These are phyloP conservation scores for Pseudocercospora eumusae DNA, from an alignment of 2,329 filamentous ascomycete species.

Conservation along the genomic window DNA sequence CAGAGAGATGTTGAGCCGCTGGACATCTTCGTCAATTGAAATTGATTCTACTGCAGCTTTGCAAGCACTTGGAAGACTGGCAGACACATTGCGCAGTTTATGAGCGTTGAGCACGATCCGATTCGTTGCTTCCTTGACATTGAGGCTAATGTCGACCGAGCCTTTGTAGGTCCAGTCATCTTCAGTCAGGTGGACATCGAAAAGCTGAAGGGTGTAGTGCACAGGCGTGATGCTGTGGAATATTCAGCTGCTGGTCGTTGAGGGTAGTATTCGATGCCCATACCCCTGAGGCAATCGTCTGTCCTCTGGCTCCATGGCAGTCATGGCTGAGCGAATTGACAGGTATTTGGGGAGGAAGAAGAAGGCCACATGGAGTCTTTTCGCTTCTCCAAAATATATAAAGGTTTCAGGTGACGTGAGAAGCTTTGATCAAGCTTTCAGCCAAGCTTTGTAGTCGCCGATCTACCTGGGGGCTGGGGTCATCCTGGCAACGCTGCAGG, in stretches of 20 bases:
- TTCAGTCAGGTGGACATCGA: constrained; percentile 66
- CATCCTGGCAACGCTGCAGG: too few species aligned
- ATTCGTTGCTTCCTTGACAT: constrained; percentile 68
- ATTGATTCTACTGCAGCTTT: constrained; percentile 49
- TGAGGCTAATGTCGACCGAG: constrained; percentile 73
- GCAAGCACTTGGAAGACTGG: constrained; percentile 63
- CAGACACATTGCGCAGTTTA: constrained; percentile 71
- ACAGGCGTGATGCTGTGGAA: constrained; percentile 67
- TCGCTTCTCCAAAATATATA: too few species aligned
- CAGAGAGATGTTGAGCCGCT: neutral
- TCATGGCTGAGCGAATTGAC: neutral
- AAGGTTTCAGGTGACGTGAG: too few species aligned
- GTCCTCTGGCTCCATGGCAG: neutral
- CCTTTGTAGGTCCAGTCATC: constrained; percentile 78
- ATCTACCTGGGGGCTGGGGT: neutral
- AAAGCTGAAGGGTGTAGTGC: constrained; percentile 80
- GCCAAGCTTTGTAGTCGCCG: neutral
- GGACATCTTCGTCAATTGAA: neutral
- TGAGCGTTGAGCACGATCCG: constrained; percentile 80
- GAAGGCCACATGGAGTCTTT: neutral
- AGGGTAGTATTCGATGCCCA: neutral
- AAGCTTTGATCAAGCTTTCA: neutral
- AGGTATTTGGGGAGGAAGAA: neutral
- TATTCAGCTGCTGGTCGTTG: neutral
- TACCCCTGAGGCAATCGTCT: constrained; percentile 8